Evolutionary conservation across 495 filamentous ascomycete genomes (phyloP), one percentile per base, ranked within the genome.

Genomic region (Letharia columbiana): DNA sequence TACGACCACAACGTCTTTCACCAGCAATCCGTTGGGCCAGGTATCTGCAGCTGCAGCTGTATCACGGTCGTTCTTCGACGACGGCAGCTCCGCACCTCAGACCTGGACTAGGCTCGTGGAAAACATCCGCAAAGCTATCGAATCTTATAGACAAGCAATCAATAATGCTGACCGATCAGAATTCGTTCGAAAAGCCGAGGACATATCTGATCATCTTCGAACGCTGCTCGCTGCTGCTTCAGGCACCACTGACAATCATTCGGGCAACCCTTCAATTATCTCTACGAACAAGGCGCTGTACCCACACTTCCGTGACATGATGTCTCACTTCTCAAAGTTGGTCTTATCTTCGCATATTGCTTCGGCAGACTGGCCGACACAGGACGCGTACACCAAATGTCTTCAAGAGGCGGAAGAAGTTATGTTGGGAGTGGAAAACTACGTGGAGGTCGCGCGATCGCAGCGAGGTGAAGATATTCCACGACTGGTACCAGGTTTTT

Each of bases 281-380:
- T 94, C 91, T 11, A 92, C 91, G 11, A 98, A 98, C 76, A 96
- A 96, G 76, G 87, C 90, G 3, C 80, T 98, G 54, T 97, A 98
- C 71, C 94, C 95, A 40, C 91, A 98, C 77, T 98, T 97, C 76
- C 85, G 95, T 61, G 95, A 97, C 73, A 97, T 96, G 89, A 98
- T 98, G 94, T 98, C 94, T 8, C 90, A 94, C 70, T 98, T 98
- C 77, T 98, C 95, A 47, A 98, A 98, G 75, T 81, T 98, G 47
- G 95, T 98, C 33, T 84, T 98, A 44, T 98, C 93, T 31, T 97
- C 94, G n/a, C 94, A 98, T 74, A 96, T 98, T 72, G 94, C 94
- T 45, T 90, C 93, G 33, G 89, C 93, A 40, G 94, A 98, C 75
- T 97, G 89, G 85, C 91, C 92, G 31, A 79, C 85, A 49, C 79